These are phyloP conservation scores for Ophiocordyceps sinensis DNA, from an alignment of 2,329 filamentous ascomycete genomes.

Conservation along the genomic window DNA sequence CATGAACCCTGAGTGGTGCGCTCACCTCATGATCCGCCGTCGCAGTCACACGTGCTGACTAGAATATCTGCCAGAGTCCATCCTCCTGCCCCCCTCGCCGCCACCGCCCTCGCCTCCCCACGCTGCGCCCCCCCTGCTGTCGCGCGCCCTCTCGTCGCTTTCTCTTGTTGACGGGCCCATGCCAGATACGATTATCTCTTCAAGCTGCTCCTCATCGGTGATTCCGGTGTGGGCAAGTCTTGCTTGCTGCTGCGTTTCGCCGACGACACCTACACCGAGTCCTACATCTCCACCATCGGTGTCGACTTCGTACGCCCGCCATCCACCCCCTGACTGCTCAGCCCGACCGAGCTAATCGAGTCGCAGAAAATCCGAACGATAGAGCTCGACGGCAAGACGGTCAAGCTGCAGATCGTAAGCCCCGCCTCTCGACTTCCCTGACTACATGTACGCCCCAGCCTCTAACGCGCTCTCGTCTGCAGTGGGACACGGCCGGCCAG, in stretches of 20 bases:
- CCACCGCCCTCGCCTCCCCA: neutral
- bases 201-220: conserved; percentile 99
- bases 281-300: conserved; percentile 98
- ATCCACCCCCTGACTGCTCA: neutral
- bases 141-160: neutral
- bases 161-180: conserved; percentile 3
- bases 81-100: neutral
- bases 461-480: conserved; percentile 5
- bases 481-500: conserved; percentile 99
- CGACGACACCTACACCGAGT: conserved; percentile 98
- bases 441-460: neutral
- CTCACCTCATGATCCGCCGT: conserved; percentile 16
- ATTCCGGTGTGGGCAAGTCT: conserved; percentile 99
- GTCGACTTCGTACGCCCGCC: conserved; percentile 75
- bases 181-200: conserved; percentile 99
- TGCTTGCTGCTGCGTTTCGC: conserved; percentile 95
- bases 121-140: neutral
- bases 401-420: conserved; percentile 97
- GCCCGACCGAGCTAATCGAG: conserved; percentile 5
- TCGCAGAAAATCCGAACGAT: conserved; percentile 96
- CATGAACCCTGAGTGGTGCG: conserved; percentile 92
- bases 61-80: neutral
- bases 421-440: neutral
- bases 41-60: conserved; percentile 11
- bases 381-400: conserved; percentile 98